A percentile compares a stretch with the other conserved stretches of the same genome.
These are phyloP conservation scores for Filobasidium wieringae DNA, from an alignment of 768 basidiomycete genomes.

Conservation along the genomic window DNA sequence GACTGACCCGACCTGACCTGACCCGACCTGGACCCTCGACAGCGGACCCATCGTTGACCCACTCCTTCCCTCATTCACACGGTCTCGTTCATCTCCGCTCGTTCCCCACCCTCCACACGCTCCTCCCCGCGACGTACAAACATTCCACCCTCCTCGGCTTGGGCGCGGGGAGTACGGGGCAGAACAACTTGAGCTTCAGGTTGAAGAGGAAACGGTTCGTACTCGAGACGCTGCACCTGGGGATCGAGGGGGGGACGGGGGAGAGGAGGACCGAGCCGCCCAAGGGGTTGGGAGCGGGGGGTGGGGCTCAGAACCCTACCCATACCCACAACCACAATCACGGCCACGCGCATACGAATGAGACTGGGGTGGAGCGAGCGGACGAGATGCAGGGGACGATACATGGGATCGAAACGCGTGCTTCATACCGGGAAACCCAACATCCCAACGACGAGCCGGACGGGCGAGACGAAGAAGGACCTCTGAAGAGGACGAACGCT, in stretches of 20 bases:
- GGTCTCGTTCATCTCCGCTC: slow-evolving; percentile 68
- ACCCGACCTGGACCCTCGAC: background rate
- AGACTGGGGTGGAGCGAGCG: background rate
- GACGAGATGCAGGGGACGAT: background rate
- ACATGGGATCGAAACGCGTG: background rate
- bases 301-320: slow-evolving; percentile 13
- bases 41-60: slow-evolving; percentile 56
- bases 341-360: slow-evolving; percentile 7
- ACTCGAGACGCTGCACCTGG: slow-evolving; percentile 73
- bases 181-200: slow-evolving; percentile 92
- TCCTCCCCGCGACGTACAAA: slow-evolving; percentile 67
- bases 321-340: slow-evolving; percentile 16
- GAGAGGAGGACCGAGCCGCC: slow-evolving; percentile 34
- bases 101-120: slow-evolving; percentile 61
- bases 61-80: slow-evolving; percentile 70
- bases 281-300: background rate
- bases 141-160: slow-evolving; percentile 75
- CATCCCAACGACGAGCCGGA: background rate
- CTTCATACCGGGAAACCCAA: background rate
- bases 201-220: slow-evolving; percentile 76
- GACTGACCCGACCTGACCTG: background rate
- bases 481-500: slow-evolving; percentile 7
- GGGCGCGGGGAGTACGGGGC: slow-evolving; percentile 48
- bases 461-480: background rate
- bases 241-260: slow-evolving; percentile 40